Base-by-base conservation (phyloP, 1,284 basidiomycete species). In the Malassezia psittaci region DNA sequence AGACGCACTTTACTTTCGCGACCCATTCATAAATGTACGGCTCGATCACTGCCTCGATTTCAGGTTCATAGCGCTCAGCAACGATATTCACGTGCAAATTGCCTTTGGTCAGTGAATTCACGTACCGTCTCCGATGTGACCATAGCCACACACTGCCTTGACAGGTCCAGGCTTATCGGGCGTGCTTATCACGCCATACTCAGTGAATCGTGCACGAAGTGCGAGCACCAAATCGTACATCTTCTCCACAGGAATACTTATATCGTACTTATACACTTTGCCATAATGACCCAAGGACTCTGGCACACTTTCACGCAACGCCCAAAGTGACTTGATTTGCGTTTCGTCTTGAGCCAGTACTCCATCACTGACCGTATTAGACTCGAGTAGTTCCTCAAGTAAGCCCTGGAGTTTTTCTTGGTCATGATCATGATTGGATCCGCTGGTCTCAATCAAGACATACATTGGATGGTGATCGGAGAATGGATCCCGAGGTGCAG, bases 241-340 rank as follows among this genome's bases (percentile, higher is more conserved):
- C 66, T 84, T 82, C 18, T 82, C 80, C 4, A 94, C 80, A 2
- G 93, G 93, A 34, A 98, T 83, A 16, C 88, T 91, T 39, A 99
- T 82, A 70, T 98, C 94, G 76, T 98, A 98, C 79, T 99, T 99
- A 80, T 94, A 98, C 5, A 87, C 85, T 65, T 89, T 89, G 43
- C 94, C 94, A 72, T 89, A 85, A 76, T 96, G 96, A 24, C 87
- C 88, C 2, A 88, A 83, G 1, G 91, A 87, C 76, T 98, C 94
- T 2, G 94, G 85, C 19, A 98, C 82, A 38, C 86, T 84, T 77
- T 99, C 94, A n/a, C 94, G 85, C 15, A 98, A 79, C 1, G 85
- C 83, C 94, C 94, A 98, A 2, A 98, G 77, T 0, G 85, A 85
- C 1, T 85, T 81, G 65, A 96, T 87, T 73, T 99, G 94, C 0